phyloP scores from a whole-genome alignment of 140 eudicot species.

The Erigeron philadelphicus region DNA sequence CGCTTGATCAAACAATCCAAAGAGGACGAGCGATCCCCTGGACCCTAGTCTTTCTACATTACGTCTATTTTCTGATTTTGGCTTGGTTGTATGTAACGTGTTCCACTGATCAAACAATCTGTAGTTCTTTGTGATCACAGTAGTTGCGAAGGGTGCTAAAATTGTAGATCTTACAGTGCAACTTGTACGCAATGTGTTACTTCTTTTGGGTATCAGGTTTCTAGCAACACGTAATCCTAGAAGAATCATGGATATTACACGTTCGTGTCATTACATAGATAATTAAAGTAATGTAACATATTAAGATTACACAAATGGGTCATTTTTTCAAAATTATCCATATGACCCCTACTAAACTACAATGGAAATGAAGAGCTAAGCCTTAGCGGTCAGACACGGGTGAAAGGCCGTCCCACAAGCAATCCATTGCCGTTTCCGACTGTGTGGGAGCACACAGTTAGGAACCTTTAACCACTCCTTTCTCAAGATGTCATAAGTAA shows the following conservation, averaged over 20 bases:
- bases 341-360: slow-evolving; percentile 8
- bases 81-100: no score
- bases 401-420: slow-evolving; percentile 79
- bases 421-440: slow-evolving; percentile 81
- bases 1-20: no score
- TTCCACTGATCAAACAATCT: no score
- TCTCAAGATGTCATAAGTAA: slow-evolving; percentile 54
- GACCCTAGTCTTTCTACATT: no score
- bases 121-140: no score
- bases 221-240: not conserved
- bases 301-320: slow-evolving; percentile 19
- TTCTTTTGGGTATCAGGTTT: not conserved
- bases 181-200: not conserved
- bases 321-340: not conserved
- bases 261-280: slow-evolving; percentile 20
- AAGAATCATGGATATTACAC: slow-evolving; percentile 12
- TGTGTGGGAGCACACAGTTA: slow-evolving; percentile 57
- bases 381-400: slow-evolving; percentile 72
- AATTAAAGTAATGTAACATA: not conserved
- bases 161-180: no score
- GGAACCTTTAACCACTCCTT: slow-evolving; percentile 88
- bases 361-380: slow-evolving; percentile 26
- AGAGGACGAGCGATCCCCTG: no score
- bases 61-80: no score
- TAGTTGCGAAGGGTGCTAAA: no score